Conservation (phyloP, 352 stramenopile species). For the Achlya hypogyna region DNA sequence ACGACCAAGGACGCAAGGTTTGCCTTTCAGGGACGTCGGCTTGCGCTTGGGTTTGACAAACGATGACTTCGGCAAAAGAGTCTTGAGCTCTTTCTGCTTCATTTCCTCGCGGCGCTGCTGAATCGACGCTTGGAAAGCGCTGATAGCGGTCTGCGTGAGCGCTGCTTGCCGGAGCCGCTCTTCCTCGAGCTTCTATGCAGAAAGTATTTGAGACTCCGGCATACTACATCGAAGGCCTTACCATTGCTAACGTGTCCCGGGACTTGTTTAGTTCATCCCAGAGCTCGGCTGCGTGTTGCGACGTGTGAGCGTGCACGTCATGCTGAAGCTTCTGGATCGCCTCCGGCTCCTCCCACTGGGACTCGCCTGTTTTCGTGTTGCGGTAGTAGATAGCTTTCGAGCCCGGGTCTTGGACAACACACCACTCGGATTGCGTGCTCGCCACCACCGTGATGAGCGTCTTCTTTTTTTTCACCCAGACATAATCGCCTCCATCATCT, state of each 20-base stretch:
- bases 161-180: slow-evolving; percentile 1
- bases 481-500: slow-evolving; percentile 45
- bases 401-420: slow-evolving; percentile 42
- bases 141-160: neutral
- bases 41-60: slow-evolving; percentile 30
- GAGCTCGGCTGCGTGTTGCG: slow-evolving; percentile 42
- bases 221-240: neutral
- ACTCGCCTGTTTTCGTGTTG: slow-evolving; percentile 53
- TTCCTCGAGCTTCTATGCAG: slow-evolving; percentile 15
- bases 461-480: slow-evolving; percentile 71
- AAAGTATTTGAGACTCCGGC: neutral
- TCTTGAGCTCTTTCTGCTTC: slow-evolving; percentile 39
- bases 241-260: slow-evolving; percentile 32
- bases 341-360: slow-evolving; percentile 60
- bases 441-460: slow-evolving; percentile 58
- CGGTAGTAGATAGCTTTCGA: slow-evolving; percentile 64
- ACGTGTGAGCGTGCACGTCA: slow-evolving; percentile 35
- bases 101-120: slow-evolving; percentile 49
- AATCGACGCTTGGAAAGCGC: slow-evolving; percentile 22
- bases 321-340: slow-evolving; percentile 45
- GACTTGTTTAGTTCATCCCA: slow-evolving; percentile 48
- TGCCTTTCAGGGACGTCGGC: slow-evolving; percentile 10
- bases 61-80: slow-evolving; percentile 48
- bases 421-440: slow-evolving; percentile 48
- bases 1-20: neutral